A percentile compares a stretch with the other conserved stretches of the same genome.
These are phyloP conservation scores for Mariannaea elegans DNA, from an alignment of 2,329 filamentous ascomycete species.

Conservation along the genomic window DNA sequence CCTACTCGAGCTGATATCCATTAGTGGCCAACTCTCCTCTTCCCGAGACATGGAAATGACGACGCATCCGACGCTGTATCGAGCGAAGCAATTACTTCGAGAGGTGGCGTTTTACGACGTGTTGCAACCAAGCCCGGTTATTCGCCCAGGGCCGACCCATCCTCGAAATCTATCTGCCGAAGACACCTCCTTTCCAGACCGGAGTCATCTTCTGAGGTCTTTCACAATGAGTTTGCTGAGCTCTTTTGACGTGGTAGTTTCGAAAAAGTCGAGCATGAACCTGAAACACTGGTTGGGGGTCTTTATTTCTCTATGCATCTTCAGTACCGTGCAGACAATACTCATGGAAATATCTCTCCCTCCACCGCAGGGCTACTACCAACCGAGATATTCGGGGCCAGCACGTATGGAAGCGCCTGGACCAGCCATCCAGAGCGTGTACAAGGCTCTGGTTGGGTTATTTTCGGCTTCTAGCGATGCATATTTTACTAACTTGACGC, in stretches of 20 bases:
- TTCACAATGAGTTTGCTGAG: slow-evolving; percentile 62
- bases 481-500: slow-evolving; percentile 50
- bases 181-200: slow-evolving; percentile 56
- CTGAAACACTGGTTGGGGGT: slow-evolving; percentile 59
- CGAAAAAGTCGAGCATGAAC: slow-evolving; percentile 49
- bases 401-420: slow-evolving; percentile 27
- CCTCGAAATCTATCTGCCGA: slow-evolving; percentile 48
- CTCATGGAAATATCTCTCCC: slow-evolving; percentile 53
- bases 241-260: slow-evolving; percentile 58
- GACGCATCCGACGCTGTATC: slow-evolving; percentile 60
- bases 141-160: slow-evolving; percentile 45
- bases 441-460: slow-evolving; percentile 60
- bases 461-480: slow-evolving; percentile 58
- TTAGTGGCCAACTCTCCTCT: slow-evolving; percentile 59
- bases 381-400: slow-evolving; percentile 16
- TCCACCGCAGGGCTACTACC: slow-evolving; percentile 24
- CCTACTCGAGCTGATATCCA: slow-evolving; percentile 61
- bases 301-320: slow-evolving; percentile 66
- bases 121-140: slow-evolving; percentile 56
- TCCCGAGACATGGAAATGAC: slow-evolving; percentile 58
- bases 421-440: slow-evolving; percentile 56
- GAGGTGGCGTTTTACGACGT: slow-evolving; percentile 65
- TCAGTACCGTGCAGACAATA: slow-evolving; percentile 63
- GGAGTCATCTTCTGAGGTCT: slow-evolving; percentile 58
- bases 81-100: slow-evolving; percentile 63